Base-by-base conservation (phyloP, 1,284 basidiomycete genomes). In the Phellinidium pouzarii region DNA sequence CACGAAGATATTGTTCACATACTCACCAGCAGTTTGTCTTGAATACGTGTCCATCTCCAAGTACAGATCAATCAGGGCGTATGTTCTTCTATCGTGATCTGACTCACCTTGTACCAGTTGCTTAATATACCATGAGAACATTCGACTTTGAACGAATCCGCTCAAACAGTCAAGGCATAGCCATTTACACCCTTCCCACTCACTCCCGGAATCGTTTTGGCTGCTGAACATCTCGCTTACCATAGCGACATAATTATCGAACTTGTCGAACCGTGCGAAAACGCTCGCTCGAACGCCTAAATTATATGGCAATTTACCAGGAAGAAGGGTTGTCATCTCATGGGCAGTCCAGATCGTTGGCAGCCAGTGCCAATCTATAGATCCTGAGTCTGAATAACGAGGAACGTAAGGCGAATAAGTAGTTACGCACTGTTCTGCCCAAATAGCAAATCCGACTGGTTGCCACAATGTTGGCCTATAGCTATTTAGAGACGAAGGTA, bases 1-100 rank as follows among this genome's bases (percentile, higher is more conserved):
- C 31, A 8, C 31, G 11, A 34, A 11, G 31, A 34, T 8, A 14
- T 14, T 23, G 23, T 22, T 22, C 3, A 11, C 8, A 11, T 9
- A 44, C 54, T 44, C 19, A 56, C 55, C 55, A 53, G 20, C 55
- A 56, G 26, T 56, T 50, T 20, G 42, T 22, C 34, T 49, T 29
- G 20, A 56, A 53, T 19, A 17, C 20, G 40, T 53, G 29, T 4
- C 47, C 47, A 31, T 49, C 55, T 56, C 2, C 2, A 8, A 31
- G 22, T 8, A 9, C 7, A 8, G 19, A 12, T 52, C 36, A 45
- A n/a, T 19, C 22, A 26, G 20, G 17, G 22, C 9, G 22, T 52
- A 14, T 25, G 7, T 36, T 20, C 14, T 37, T 17, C 31, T 14
- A 8, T n/a, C 23, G 12, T 12, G 14, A 19, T 14, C 6, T 26